These are phyloP conservation scores for Capsicum chinense DNA, from an alignment of 257 asterid genomes.

Conservation along the genomic window DNA sequence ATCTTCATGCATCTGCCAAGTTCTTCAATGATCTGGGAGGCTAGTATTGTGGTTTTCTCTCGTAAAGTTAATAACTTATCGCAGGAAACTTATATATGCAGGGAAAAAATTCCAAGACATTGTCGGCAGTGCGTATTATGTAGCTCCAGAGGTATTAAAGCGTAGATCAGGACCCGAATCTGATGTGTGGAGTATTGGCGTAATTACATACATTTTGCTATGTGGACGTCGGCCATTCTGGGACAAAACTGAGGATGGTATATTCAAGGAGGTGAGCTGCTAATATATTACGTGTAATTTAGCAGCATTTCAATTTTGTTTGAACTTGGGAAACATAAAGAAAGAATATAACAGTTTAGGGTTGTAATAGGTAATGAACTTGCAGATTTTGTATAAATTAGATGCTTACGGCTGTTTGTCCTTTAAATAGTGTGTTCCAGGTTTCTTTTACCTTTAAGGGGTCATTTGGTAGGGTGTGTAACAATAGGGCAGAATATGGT, in stretches of 20 bases:
- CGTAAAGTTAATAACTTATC: background rate
- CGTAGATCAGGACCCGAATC: constrained; percentile 99
- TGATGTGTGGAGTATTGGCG: constrained; percentile 99
- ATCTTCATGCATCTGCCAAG: constrained; percentile 16
- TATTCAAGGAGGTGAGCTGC: constrained; percentile 84
- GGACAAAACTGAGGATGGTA: constrained; percentile 99
- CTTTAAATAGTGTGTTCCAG: constrained; percentile 1
- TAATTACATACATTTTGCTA: constrained; percentile 90
- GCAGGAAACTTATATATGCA: constrained; percentile 31
- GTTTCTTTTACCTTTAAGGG: background rate
- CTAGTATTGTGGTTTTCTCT: constrained; percentile 6
- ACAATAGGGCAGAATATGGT: too few species aligned
- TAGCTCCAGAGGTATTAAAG: constrained; percentile 97
- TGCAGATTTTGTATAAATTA: background rate
- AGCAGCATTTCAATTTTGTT: background rate
- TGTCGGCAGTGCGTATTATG: constrained; percentile 99
- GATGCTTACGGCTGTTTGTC: background rate
- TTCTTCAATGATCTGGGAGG: background rate
- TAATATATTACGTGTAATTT: background rate
- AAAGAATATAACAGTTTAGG: background rate
- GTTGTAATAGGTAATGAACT: background rate
- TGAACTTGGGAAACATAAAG: constrained; percentile 4
- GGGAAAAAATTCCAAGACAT: constrained; percentile 92
- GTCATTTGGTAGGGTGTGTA: too few species aligned
- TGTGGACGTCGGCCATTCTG: constrained; percentile 99